A percentile compares a stretch with the other conserved stretches of the same genome.
phyloP scores from a whole-genome alignment of 2,329 filamentous ascomycete species.

The Aspergillus pseudotamarii region DNA sequence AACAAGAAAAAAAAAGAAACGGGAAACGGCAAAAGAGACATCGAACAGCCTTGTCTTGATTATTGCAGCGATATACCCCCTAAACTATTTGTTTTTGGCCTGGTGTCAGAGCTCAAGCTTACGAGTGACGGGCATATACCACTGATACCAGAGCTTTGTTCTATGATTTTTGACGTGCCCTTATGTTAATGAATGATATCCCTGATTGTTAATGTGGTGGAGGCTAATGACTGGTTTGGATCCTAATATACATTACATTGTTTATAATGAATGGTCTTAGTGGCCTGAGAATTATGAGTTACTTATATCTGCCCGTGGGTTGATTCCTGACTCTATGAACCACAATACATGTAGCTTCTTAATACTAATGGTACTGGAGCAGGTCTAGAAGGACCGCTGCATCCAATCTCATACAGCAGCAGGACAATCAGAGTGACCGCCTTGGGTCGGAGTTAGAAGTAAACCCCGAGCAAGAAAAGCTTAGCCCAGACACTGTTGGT shows the following conservation, averaged over 20 bases:
- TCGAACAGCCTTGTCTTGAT: slow-evolving; percentile 9
- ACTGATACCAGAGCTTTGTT: slow-evolving; percentile 14
- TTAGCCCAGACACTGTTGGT: background rate
- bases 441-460: background rate
- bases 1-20: slow-evolving; percentile 1
- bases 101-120: slow-evolving; percentile 13
- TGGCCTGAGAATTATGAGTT: background rate
- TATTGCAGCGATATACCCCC: slow-evolving; percentile 28
- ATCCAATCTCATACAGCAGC: no score
- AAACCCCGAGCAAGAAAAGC: background rate
- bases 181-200: slow-evolving; percentile 23
- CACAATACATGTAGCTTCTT: background rate
- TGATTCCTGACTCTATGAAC: background rate
- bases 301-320: background rate
- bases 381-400: no score
- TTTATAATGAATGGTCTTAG: background rate
- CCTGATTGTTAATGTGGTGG: slow-evolving; percentile 22
- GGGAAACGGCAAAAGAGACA: slow-evolving; percentile 1
- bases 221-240: background rate
- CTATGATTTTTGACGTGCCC: slow-evolving; percentile 12
- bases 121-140: slow-evolving; percentile 14
- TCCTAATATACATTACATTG: background rate
- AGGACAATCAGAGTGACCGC: no score
- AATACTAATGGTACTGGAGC: no score
- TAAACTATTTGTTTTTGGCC: slow-evolving; percentile 22